Evolutionary conservation across 1,284 basidiomycete genomes (phyloP).

Genomic region (Meira miltonrushii): DNA sequence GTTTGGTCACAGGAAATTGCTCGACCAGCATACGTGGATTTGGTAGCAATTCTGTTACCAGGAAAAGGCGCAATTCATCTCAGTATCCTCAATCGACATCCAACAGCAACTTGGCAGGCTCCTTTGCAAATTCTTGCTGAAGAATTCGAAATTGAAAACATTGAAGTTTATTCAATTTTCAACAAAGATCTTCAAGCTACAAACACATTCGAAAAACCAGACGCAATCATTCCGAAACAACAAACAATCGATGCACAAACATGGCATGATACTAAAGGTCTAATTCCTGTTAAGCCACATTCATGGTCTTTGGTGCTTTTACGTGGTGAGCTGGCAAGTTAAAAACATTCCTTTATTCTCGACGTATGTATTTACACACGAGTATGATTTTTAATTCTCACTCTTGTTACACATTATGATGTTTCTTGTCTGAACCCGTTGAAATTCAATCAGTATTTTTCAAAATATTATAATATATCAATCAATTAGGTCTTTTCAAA

Average conservation of each 20-base stretch:
- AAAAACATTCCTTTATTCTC: no score
- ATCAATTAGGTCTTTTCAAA: no score
- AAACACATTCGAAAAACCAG: conserved; percentile 25
- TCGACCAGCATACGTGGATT: conserved; percentile 57
- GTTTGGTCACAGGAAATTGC: conserved; percentile 55
- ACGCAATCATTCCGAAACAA: conserved; percentile 20
- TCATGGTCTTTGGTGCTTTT: conserved; percentile 27
- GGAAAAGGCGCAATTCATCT: conserved; percentile 55
- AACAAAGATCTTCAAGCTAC: conserved; percentile 21
- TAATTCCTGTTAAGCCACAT: conserved; percentile 18
- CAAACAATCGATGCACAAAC: conserved; percentile 18
- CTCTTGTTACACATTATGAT: no score
- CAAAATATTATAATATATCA: no score
- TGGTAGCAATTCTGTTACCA: conserved; percentile 56
- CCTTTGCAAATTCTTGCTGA: conserved; percentile 9
- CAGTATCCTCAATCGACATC: conserved; percentile 58
- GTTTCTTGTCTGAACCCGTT: no score
- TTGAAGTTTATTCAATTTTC: conserved; percentile 22
- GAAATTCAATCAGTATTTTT: no score
- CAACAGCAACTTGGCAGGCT: conserved; percentile 24
- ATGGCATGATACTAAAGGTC: conserved; percentile 12
- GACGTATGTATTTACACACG: no score
- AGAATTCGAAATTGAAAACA: conserved; percentile 13
- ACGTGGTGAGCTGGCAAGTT: background rate
- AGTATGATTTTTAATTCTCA: no score